Conservation (phyloP, 345 rosid genomes). For the Excoecaria agallocha region DNA sequence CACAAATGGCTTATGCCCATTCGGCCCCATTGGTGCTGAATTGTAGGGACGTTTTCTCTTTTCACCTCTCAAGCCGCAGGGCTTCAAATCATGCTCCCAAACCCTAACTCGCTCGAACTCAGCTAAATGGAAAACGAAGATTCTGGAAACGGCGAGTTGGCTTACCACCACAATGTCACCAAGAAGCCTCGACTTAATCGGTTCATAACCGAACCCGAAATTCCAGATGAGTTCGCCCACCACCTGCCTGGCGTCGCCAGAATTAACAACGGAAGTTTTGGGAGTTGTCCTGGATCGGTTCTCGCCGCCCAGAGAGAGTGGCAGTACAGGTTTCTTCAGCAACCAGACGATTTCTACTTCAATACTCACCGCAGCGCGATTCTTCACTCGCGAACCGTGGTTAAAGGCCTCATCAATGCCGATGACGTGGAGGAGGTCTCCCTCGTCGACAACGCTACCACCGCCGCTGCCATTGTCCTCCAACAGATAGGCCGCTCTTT, state of each 20-base stretch:
- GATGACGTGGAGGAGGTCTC: constrained; percentile 67
- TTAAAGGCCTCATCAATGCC: constrained; percentile 62
- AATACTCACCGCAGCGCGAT: constrained; percentile 58
- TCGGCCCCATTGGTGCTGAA: neutral
- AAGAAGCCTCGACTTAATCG: constrained; percentile 44
- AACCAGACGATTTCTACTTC: constrained; percentile 77
- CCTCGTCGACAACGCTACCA: constrained; percentile 76
- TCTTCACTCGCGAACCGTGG: constrained; percentile 48
- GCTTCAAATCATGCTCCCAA: constrained; percentile 18
- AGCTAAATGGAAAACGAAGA: constrained; percentile 41
- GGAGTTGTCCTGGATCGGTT: constrained; percentile 68
- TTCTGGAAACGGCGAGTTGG: constrained; percentile 47
- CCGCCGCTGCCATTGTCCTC: constrained; percentile 77
- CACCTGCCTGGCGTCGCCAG: constrained; percentile 54
- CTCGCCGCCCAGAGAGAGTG: constrained; percentile 51
- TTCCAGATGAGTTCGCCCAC: constrained; percentile 68
- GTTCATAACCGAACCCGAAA: constrained; percentile 42
- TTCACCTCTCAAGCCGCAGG: neutral
- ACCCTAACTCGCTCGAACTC: constrained; percentile 24
- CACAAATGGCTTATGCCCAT: neutral
- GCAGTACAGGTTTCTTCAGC: constrained; percentile 65
- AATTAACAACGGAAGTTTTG: constrained; percentile 83
- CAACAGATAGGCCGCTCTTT: constrained; percentile 63
- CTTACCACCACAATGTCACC: constrained; percentile 18
- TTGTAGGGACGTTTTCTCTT: no score